Evolutionary conservation across 345 rosid species (phyloP), one percentile per base, ranked within the genome.

Genomic region (Moricandia moricandioides): DNA sequence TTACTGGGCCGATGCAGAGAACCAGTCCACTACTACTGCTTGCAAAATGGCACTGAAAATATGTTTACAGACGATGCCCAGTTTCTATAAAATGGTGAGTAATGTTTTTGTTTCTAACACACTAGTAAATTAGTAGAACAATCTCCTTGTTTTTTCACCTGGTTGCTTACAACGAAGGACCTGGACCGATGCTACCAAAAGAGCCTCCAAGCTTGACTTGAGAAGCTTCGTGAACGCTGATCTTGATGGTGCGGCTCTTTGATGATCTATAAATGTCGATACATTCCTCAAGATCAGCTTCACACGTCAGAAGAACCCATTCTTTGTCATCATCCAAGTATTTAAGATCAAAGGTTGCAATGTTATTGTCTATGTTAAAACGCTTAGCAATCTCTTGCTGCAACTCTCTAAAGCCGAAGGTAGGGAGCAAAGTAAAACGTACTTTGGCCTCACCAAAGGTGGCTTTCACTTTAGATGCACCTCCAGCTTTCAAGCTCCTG

Each of bases 201-300:
- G 82, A 77, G 64, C 83, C 79, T 75, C 79, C 76, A 12, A 79
- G 35, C 60, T 30, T 83, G 2, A 10, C 79, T 54, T 82, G 83
- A 62, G 82, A 77, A 67, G 81, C 77, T 69, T 67, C 84, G 59
- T 86, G 86, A 24, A 91, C 68, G 1, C 95, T 84, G 43, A 91
- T 86, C 60, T 83, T 84, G 71, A 94, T 87, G 1, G 91, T 88
- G 31, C 71, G 74, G 62, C 77, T 79, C 65, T 58, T 83, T 51
- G 82, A 84, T 77, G 75, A 67, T 79, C 80, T 91, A 67, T 88
- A 73, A 56, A 89, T 82, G 51, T 94, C 93, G 62, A 83, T 83
- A 62, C 98, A 94, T 80, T 94, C 98, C 79, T 94, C 96, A 3
- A 94, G 90, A 73, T 89, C 96, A 0, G 85, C 89, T 67, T 89